Conservation (phyloP, 192 early-diverging fungal genomes). For the Backusella mclennaniae region DNA sequence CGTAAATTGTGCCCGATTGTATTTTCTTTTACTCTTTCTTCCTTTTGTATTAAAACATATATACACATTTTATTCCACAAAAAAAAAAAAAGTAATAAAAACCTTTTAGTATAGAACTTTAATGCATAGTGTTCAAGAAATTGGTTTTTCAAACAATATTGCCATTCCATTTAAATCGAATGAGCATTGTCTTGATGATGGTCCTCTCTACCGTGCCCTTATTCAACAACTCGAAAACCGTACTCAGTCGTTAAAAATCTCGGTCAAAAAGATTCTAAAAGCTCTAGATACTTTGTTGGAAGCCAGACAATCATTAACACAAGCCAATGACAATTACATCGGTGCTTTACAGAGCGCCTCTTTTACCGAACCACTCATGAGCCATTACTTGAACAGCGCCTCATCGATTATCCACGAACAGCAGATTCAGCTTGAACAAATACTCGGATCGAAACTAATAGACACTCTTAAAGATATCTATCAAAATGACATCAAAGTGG, state of each 20-base stretch:
- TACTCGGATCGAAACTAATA: conserved; percentile 26
- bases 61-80: not conserved
- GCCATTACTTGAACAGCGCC: conserved; percentile 21
- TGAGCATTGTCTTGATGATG: conserved; percentile 40
- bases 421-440: not conserved
- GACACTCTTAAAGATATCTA: conserved; percentile 54
- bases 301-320: conserved; percentile 33
- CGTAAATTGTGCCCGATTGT: not conserved
- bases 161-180: not conserved
- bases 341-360: conserved; percentile 41
- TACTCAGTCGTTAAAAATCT: conserved; percentile 48
- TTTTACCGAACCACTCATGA: conserved; percentile 31
- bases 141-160: not conserved
- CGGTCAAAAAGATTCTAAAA: conserved; percentile 55
- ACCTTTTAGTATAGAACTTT: not conserved
- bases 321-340: conserved; percentile 49
- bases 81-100: not conserved
- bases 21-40: conserved; percentile 1
- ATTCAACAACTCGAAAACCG: conserved; percentile 56
- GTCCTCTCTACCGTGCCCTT: conserved; percentile 61
- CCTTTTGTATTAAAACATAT: not conserved
- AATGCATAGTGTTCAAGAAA: not conserved
- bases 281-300: conserved; percentile 45
- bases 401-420: conserved; percentile 7
- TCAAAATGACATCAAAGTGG: conserved; percentile 54